Evolutionary conservation across 441 rosid genomes (phyloP).

Genomic region (Geranium incanum): DNA sequence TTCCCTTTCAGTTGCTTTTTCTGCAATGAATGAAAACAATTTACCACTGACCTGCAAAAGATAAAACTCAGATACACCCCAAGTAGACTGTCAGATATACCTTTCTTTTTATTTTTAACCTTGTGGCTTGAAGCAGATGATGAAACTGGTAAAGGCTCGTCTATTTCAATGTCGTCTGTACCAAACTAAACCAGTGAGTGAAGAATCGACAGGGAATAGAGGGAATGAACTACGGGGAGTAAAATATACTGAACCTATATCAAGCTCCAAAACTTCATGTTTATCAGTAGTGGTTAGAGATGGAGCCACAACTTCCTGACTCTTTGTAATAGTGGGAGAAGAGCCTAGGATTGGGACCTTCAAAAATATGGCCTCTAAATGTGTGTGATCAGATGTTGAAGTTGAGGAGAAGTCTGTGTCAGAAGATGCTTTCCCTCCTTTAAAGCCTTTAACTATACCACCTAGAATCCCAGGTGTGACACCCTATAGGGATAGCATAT

Average conservation of each 20-base stretch:
- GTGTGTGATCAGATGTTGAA: constrained; percentile 29
- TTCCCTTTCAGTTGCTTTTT: constrained; percentile 41
- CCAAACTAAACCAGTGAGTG: constrained; percentile 8
- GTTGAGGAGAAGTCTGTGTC: constrained; percentile 16
- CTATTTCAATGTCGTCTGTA: constrained; percentile 56
- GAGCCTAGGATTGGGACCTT: constrained; percentile 31
- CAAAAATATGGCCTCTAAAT: constrained; percentile 38
- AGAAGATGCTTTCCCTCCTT: constrained; percentile 31
- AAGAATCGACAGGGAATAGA: constrained; percentile 7
- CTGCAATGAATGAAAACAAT: constrained; percentile 27
- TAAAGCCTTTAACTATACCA: constrained; percentile 47
- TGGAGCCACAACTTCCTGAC: constrained; percentile 28
- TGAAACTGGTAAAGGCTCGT: constrained; percentile 29
- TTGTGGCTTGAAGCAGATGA: constrained; percentile 31
- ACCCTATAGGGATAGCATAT: constrained; percentile 31
- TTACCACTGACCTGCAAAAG: constrained; percentile 7
- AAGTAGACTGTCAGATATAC: constrained; percentile 23
- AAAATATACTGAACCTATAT: constrained; percentile 41
- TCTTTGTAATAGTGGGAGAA: constrained; percentile 21
- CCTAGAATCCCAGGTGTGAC: constrained; percentile 38
- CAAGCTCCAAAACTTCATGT: constrained; percentile 40
- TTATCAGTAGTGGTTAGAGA: constrained; percentile 22
- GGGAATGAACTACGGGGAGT: constrained; percentile 2
- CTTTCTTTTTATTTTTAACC: constrained; percentile 25
- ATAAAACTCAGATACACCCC: not conserved